Evolutionary conservation across 2,329 filamentous ascomycete genomes (phyloP).

Genomic region (Exserohilum turcica): DNA sequence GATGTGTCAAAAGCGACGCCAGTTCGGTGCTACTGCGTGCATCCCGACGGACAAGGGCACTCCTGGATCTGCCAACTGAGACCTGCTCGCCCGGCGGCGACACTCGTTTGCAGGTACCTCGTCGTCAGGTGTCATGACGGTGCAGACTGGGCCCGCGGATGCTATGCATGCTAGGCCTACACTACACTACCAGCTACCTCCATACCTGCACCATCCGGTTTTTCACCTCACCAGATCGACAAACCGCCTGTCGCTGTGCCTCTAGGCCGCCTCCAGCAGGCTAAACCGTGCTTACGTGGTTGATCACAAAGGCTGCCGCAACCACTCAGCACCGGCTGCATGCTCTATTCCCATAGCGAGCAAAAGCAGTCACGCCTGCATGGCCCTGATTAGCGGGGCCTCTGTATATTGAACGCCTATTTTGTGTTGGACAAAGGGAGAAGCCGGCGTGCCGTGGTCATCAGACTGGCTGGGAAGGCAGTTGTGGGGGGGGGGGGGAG

Average conservation of each 20-base stretch:
- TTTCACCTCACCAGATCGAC: conserved; percentile 21
- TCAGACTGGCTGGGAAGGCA: conserved; percentile 18
- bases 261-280: conserved; percentile 20
- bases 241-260: conserved; percentile 17
- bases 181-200: too few relatives aligned
- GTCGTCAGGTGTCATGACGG: conserved; percentile 23
- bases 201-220: conserved; percentile 15
- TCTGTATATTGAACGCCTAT: conserved; percentile 27
- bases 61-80: conserved; percentile 6
- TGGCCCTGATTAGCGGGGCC: conserved; percentile 16
- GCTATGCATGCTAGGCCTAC: conserved; percentile 4
- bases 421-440: too few relatives aligned
- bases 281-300: conserved; percentile 23
- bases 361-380: conserved; percentile 27
- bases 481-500: conserved; percentile 25
- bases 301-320: conserved; percentile 14
- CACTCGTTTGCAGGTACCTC: conserved; percentile 11
- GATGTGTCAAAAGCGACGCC: conserved; percentile 21
- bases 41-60: conserved; percentile 16
- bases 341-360: conserved; percentile 19
- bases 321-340: conserved; percentile 16
- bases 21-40: conserved; percentile 16
- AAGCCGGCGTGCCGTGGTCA: too few relatives aligned
- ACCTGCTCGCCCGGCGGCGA: conserved; percentile 3
- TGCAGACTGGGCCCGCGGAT: conserved; percentile 14